These are phyloP conservation scores for Heteromeles arbutifolia DNA, from an alignment of 306 rosid species.

Conservation along the genomic window DNA sequence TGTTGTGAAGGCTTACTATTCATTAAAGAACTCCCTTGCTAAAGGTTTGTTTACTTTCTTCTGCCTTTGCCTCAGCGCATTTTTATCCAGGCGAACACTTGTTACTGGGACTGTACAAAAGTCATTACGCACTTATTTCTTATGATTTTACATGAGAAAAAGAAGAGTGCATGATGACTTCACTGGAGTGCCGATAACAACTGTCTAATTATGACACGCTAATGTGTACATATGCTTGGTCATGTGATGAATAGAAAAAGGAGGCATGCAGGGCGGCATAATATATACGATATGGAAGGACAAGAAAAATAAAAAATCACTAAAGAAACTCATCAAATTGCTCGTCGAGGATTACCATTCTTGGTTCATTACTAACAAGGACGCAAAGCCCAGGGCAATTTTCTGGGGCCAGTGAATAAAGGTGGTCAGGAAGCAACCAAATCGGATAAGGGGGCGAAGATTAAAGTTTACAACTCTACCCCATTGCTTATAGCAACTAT, in stretches of 20 bases:
- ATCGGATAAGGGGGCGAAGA: neutral
- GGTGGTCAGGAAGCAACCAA: neutral
- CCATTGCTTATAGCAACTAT: slow-evolving; percentile 15
- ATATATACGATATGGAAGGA: neutral
- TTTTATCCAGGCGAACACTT: neutral
- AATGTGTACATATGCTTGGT: too few species aligned
- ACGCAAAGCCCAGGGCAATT: too few species aligned
- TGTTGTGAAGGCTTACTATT: neutral
- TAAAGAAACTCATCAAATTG: neutral
- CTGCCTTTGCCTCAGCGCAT: neutral
- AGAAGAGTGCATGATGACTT: too few species aligned
- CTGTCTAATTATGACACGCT: too few species aligned
- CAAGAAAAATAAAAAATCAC: neutral
- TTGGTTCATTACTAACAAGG: neutral
- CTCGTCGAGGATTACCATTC: neutral
- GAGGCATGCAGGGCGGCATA: neutral
- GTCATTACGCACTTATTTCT: too few species aligned
- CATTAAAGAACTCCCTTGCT: neutral
- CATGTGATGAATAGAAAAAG: neutral
- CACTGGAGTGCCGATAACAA: too few species aligned
- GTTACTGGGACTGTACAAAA: too few species aligned
- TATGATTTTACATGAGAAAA: too few species aligned
- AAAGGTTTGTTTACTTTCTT: neutral
- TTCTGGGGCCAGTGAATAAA: neutral
- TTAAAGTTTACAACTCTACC: neutral